A percentile compares a stretch with the other conserved stretches of the same genome.
phyloP scores from a whole-genome alignment of 371 early-diverging fungal genomes.

The Rhizopus delemar region DNA sequence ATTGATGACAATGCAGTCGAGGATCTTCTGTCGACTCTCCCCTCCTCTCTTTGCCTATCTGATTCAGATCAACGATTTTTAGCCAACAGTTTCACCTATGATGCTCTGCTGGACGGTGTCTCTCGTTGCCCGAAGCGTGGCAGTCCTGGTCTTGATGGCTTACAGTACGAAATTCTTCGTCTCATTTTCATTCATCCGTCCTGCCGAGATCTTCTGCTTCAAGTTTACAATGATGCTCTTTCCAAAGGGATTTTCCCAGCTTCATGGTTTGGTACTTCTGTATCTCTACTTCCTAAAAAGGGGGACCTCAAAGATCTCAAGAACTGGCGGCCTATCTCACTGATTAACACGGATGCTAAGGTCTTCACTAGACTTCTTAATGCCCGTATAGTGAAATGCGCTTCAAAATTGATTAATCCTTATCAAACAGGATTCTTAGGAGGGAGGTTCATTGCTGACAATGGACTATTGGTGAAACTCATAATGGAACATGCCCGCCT shows the following conservation, averaged over 20 bases:
- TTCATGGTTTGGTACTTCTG: constrained; percentile 19
- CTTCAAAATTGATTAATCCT: neutral
- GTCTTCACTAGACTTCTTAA: constrained; percentile 2
- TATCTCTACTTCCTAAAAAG: constrained; percentile 28
- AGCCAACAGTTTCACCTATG: neutral
- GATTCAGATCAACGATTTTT: neutral
- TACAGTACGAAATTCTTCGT: constrained; percentile 27
- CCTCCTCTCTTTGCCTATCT: neutral
- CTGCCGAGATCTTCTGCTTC: neutral
- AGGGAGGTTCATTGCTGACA: constrained; percentile 13
- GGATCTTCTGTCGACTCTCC: neutral
- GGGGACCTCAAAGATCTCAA: constrained; percentile 14
- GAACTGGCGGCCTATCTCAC: constrained; percentile 32
- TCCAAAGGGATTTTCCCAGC: constrained; percentile 10
- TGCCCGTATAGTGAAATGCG: neutral
- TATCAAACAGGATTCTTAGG: constrained; percentile 16
- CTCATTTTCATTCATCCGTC: neutral
- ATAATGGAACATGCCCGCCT: constrained; percentile 1
- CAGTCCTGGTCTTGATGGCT: constrained; percentile 29
- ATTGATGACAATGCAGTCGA: neutral
- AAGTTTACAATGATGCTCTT: constrained; percentile 12
- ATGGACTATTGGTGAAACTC: constrained; percentile 4
- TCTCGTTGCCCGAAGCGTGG: constrained; percentile 4
- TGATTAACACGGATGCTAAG: constrained; percentile 24
- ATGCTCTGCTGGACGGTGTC: constrained; percentile 1